Percentiles rank a stretch among this genome's conserved stretches.
Evolutionary conservation across 2,329 filamentous ascomycete species (phyloP).

Genomic region (Cladosporium sp.): DNA sequence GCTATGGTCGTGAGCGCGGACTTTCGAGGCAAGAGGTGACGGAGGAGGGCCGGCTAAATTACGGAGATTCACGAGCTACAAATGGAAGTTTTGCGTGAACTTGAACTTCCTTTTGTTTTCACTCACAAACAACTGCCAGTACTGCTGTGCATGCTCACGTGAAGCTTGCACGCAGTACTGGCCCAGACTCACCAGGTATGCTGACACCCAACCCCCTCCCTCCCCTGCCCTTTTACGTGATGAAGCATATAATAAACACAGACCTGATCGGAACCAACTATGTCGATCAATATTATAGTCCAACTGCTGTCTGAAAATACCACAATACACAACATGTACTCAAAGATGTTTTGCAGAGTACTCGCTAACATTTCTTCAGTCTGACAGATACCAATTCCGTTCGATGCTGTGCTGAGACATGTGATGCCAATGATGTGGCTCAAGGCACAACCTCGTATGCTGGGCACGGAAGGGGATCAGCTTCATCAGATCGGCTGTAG

Average conservation of each 20-base stretch:
- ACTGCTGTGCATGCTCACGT: neutral
- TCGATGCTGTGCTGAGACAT: neutral
- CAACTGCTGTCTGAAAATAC: conserved; percentile 21
- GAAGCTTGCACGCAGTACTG: conserved; percentile 3
- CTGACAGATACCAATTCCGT: neutral
- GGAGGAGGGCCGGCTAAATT: conserved; percentile 4
- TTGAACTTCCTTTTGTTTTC: conserved; percentile 3
- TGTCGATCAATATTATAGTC: conserved; percentile 20
- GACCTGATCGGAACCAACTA: conserved; percentile 19
- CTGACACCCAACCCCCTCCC: neutral
- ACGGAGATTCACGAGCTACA: conserved; percentile 3
- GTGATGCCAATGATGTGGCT: neutral
- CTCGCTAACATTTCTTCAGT: conserved; percentile 5
- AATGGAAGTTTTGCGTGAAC: neutral
- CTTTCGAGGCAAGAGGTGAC: conserved; percentile 4
- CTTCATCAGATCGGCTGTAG: neutral
- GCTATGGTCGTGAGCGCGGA: conserved; percentile 8
- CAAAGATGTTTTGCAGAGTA: neutral
- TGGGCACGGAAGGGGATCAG: neutral
- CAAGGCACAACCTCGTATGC: neutral
- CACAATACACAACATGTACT: conserved; percentile 7
- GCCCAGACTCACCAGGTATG: neutral
- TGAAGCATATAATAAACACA: conserved; percentile 20
- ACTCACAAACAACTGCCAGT: conserved; percentile 1
- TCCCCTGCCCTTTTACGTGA: conserved; percentile 5